These are phyloP conservation scores for Trypethelium eluteriae DNA, from an alignment of 495 filamentous ascomycete species.

Conservation along the genomic window DNA sequence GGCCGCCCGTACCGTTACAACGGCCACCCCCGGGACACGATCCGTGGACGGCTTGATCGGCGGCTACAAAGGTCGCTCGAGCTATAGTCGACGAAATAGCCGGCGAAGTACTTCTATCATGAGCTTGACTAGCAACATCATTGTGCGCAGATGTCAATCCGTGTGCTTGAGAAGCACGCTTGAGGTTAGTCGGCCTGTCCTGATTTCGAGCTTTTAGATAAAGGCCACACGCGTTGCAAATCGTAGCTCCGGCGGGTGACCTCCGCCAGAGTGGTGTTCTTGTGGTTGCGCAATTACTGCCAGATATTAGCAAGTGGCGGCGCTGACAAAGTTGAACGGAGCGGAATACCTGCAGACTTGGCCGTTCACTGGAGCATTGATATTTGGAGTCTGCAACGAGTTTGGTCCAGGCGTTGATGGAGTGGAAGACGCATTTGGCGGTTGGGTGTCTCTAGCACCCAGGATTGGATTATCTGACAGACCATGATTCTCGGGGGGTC, in stretches of 20 bases:
- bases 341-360: conserved; percentile 15
- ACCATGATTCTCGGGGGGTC: background rate
- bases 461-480: background rate
- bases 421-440: background rate
- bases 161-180: conserved; percentile 41
- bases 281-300: conserved; percentile 89
- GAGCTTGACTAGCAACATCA: conserved; percentile 23
- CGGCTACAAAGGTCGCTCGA: conserved; percentile 69
- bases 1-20: conserved; percentile 94
- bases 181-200: conserved; percentile 78
- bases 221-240: conserved; percentile 96
- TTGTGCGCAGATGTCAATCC: conserved; percentile 15
- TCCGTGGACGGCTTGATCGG: conserved; percentile 63
- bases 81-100: conserved; percentile 37
- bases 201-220: conserved; percentile 92
- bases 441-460: background rate
- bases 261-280: conserved; percentile 91
- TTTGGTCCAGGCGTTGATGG: background rate
- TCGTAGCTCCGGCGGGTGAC: conserved; percentile 84
- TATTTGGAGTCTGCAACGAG: background rate
- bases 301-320: conserved; percentile 19
- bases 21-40: conserved; percentile 91
- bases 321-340: background rate
- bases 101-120: conserved; percentile 37
- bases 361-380: conserved; percentile 10